phyloP scores from a whole-genome alignment of 495 filamentous ascomycete species.

The Baudoinia panamericana region DNA sequence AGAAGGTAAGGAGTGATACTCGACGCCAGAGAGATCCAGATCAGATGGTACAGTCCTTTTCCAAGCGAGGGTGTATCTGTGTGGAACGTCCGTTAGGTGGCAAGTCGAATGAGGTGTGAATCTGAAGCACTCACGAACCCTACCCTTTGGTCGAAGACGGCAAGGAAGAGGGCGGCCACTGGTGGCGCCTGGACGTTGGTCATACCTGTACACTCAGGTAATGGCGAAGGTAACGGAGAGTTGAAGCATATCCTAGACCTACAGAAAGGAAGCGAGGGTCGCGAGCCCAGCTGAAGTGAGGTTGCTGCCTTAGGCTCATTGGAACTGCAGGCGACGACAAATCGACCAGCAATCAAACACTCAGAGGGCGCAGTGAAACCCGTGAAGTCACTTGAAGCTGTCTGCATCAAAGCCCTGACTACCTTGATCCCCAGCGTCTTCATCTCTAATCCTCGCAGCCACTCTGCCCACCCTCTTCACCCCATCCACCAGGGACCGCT shows the following conservation, averaged over 20 bases:
- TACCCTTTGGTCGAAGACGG: conserved; percentile 31
- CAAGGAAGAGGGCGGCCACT: conserved; percentile 27
- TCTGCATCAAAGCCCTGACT: too few species aligned
- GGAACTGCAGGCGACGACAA: too few species aligned
- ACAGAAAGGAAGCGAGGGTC: too few species aligned
- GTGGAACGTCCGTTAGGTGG: not conserved
- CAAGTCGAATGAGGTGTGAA: not conserved
- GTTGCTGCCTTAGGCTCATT: too few species aligned
- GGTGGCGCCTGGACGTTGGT: conserved; percentile 14
- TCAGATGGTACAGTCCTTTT: conserved; percentile 56
- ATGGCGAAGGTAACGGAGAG: too few species aligned
- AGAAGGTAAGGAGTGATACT: conserved; percentile 89
- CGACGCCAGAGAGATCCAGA: conserved; percentile 78
- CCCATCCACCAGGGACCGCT: conserved; percentile 53
- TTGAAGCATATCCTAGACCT: too few species aligned
- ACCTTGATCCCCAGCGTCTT: conserved; percentile 8
- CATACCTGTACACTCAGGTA: not conserved
- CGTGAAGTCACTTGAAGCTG: too few species aligned
- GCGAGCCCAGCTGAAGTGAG: too few species aligned
- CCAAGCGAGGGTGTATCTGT: conserved; percentile 73
- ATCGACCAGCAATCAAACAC: too few species aligned
- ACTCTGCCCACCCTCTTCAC: conserved; percentile 47
- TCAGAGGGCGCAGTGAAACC: too few species aligned
- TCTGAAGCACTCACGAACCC: conserved; percentile 24
- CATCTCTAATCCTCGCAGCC: conserved; percentile 25